Evolutionary conservation across 768 basidiomycete genomes (phyloP).

Genomic region (Polyporus arcularius): DNA sequence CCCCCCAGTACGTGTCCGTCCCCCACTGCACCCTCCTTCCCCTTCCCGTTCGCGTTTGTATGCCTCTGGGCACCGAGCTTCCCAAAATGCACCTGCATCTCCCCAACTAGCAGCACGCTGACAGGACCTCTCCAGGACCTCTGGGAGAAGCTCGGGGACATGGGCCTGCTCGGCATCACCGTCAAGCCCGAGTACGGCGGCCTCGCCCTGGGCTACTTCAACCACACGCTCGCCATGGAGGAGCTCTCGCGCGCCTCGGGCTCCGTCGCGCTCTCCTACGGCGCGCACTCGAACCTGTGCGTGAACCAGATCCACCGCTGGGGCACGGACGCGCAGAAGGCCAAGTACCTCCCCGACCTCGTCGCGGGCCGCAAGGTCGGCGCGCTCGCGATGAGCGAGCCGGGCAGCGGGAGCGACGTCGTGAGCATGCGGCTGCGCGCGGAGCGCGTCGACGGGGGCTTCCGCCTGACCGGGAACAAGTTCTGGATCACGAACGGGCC

Average conservation of each 20-base stretch:
- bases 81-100: too few relatives aligned
- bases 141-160: constrained; percentile 86
- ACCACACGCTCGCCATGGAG: constrained; percentile 94
- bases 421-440: constrained; percentile 89
- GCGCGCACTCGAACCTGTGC: constrained; percentile 90
- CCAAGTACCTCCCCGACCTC: constrained; percentile 80
- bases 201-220: constrained; percentile 78
- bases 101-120: background rate
- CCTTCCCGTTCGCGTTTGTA: background rate
- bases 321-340: constrained; percentile 81
- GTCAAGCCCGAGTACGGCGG: constrained; percentile 82
- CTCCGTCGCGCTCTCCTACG: constrained; percentile 89
- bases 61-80: background rate
- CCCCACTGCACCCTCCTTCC: background rate
- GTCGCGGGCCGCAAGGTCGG: constrained; percentile 83
- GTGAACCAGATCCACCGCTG: constrained; percentile 72
- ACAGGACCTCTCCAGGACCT: constrained; percentile 53
- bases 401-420: constrained; percentile 92
- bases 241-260: constrained; percentile 89
- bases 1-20: constrained; percentile 54
- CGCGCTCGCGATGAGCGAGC: constrained; percentile 93
- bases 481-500: constrained; percentile 99
- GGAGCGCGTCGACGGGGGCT: constrained; percentile 75
- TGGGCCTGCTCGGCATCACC: constrained; percentile 92
- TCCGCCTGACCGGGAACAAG: constrained; percentile 84